Percentiles rank a stretch among this genome's conserved stretches.
phyloP scores from a whole-genome alignment of 257 asterid genomes.

The Gentiana macrophylla region DNA sequence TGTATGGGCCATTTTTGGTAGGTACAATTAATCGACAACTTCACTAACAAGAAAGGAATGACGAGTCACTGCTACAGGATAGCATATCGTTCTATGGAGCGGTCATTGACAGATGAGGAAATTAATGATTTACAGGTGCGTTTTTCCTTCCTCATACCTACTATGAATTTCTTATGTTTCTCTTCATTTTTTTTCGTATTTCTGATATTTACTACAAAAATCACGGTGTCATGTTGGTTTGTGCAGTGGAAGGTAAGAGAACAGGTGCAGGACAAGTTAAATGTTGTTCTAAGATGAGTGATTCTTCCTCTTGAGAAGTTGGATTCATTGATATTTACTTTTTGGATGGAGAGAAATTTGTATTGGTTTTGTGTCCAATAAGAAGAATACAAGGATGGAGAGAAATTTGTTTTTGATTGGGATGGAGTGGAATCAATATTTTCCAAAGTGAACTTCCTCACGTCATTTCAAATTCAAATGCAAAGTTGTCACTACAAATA shows the following conservation, averaged over 20 bases:
- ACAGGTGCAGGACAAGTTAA: constrained; percentile 73
- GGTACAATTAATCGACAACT: constrained; percentile 74
- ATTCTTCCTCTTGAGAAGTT: neutral
- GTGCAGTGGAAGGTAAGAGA: constrained; percentile 91
- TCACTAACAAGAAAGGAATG: constrained; percentile 94
- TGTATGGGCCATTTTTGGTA: constrained; percentile 12
- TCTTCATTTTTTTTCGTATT: neutral
- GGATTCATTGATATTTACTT: too few relatives aligned
- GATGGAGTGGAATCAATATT: too few relatives aligned
- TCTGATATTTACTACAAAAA: neutral
- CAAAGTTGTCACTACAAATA: too few relatives aligned
- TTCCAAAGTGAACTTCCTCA: too few relatives aligned
- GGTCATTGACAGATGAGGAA: constrained; percentile 91
- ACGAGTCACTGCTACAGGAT: constrained; percentile 87
- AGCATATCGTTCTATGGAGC: constrained; percentile 87
- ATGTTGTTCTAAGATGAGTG: constrained; percentile 71
- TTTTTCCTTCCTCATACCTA: neutral
- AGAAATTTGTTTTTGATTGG: too few relatives aligned
- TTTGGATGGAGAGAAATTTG: neutral
- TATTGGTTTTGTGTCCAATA: too few relatives aligned
- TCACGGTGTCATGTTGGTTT: neutral
- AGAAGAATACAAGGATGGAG: too few relatives aligned
- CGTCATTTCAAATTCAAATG: too few relatives aligned
- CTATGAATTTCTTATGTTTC: neutral
- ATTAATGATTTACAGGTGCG: constrained; percentile 89